phyloP scores from a whole-genome alignment of 192 early-diverging fungal genomes.

The Backusella macrospora region DNA sequence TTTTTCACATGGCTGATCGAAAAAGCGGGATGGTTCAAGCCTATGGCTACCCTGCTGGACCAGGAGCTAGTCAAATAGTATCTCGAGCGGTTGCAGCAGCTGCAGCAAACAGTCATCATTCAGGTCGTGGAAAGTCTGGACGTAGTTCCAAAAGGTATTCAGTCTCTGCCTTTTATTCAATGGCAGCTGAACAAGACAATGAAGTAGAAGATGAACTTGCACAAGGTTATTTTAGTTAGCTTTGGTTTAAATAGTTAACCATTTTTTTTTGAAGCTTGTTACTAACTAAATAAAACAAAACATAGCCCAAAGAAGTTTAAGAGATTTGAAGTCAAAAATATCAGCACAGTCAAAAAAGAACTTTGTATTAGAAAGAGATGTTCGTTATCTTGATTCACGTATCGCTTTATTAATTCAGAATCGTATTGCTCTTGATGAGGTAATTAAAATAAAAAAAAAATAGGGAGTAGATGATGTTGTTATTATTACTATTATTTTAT shows the following conservation, averaged over 20 bases:
- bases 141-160: constrained; percentile 67
- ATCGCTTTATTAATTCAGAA: constrained; percentile 95
- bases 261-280: no score
- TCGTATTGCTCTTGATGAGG: constrained; percentile 91
- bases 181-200: constrained; percentile 91
- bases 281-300: constrained; percentile 15
- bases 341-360: constrained; percentile 97
- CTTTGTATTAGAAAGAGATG: constrained; percentile 93
- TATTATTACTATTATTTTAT: neutral
- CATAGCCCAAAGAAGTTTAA: constrained; percentile 79
- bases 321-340: constrained; percentile 89
- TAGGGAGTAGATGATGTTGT: neutral
- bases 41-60: constrained; percentile 34
- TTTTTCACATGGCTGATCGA: constrained; percentile 39
- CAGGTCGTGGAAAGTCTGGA: constrained; percentile 24
- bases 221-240: constrained; percentile 77
- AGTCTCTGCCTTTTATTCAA: constrained; percentile 75
- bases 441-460: constrained; percentile 32
- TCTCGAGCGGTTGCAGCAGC: constrained; percentile 45
- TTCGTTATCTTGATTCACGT: constrained; percentile 88
- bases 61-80: constrained; percentile 33
- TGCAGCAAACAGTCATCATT: constrained; percentile 41
- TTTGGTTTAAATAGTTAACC: no score
- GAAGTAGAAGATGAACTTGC: constrained; percentile 96
- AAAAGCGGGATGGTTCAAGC: constrained; percentile 44